Base-by-base conservation (phyloP, 202 grass and related monocot genomes). In the Carex arenaria region DNA sequence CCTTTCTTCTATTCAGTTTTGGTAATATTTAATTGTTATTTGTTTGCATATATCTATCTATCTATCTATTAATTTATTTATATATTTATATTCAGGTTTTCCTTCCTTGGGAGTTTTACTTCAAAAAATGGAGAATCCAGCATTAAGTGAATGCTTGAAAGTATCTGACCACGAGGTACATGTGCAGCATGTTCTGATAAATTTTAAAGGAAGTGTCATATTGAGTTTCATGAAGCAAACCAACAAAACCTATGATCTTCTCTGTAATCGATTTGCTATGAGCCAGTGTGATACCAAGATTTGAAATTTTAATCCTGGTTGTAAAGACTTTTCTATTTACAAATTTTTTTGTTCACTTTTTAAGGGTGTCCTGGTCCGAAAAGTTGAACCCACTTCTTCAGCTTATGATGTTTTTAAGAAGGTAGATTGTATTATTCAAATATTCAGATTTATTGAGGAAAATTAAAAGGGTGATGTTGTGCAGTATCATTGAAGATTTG, bases 51-150 rank as follows among this genome's bases (percentile, higher is more conserved):
- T 64, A 54, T n/a, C n/a, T 64, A 54, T n/a, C 74, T 11, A 36
- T 76, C 72, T 56, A 34, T 59, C 51, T 77, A 70, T 45, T 2
- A 43, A 67, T 18, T 70, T 10, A 70, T 70, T 70, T 70, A 45
- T 70, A 57, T 59, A 36, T 56, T 56, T 71, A 77, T 38, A 80
- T 90, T 65, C 80, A 98, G 95, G 95, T 87, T 98, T 98, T 95
- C 92, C 95, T 92, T 98, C 82, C 54, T 77, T 98, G 85, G 95
- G 95, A 45, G 95, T 98, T 67, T 84, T 95, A 88, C 89, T 98
- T 82, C 95, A 98, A 69, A 98, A 98, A 87, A 80, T 98, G 86
- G 95, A 95, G 90, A 98, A 98, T 82, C 90, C 89, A 40, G 88
- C 92, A 78, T 85, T 98, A 62, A 85, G 95, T 80, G 90, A 92